These are phyloP conservation scores for Cutaneotrichosporon mucoides DNA, from an alignment of 1,284 basidiomycete genomes.

Conservation along the genomic window DNA sequence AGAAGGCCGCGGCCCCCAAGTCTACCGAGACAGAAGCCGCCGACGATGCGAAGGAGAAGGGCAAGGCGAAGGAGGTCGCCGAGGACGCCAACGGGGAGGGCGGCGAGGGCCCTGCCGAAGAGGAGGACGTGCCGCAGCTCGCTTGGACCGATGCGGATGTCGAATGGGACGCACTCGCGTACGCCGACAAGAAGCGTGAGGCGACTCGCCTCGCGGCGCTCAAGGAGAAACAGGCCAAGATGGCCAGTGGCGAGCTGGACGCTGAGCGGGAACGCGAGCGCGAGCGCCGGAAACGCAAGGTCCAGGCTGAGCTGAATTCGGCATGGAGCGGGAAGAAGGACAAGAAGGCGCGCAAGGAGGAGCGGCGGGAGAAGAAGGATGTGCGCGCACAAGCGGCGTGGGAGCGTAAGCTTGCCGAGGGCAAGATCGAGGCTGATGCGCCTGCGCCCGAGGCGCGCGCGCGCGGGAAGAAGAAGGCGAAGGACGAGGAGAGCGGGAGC, in stretches of 20 bases:
- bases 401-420: conserved; percentile 53
- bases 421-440: conserved; percentile 28
- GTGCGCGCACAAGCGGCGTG: conserved; percentile 61
- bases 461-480: conserved; percentile 14
- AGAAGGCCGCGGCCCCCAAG: not conserved
- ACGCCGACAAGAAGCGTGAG: conserved; percentile 74
- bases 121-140: conserved; percentile 20
- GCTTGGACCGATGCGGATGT: conserved; percentile 70
- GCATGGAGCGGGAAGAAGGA: conserved; percentile 70
- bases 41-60: not conserved
- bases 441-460: conserved; percentile 8
- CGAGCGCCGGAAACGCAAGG: conserved; percentile 50
- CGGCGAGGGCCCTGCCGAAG: conserved; percentile 4
- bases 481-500: conserved; percentile 32
- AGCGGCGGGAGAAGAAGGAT: conserved; percentile 65
- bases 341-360: conserved; percentile 61
- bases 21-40: no score
- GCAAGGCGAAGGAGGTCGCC: conserved; percentile 13
- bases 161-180: conserved; percentile 76
- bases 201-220: conserved; percentile 61
- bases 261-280: conserved; percentile 40
- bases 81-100: conserved; percentile 9
- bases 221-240: conserved; percentile 27
- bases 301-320: conserved; percentile 58
- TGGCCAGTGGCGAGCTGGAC: conserved; percentile 8